Percentiles rank a stretch among this genome's conserved stretches.
phyloP scores from a whole-genome alignment of 2,329 filamentous ascomycete species.

The Colletotrichum camelliae region DNA sequence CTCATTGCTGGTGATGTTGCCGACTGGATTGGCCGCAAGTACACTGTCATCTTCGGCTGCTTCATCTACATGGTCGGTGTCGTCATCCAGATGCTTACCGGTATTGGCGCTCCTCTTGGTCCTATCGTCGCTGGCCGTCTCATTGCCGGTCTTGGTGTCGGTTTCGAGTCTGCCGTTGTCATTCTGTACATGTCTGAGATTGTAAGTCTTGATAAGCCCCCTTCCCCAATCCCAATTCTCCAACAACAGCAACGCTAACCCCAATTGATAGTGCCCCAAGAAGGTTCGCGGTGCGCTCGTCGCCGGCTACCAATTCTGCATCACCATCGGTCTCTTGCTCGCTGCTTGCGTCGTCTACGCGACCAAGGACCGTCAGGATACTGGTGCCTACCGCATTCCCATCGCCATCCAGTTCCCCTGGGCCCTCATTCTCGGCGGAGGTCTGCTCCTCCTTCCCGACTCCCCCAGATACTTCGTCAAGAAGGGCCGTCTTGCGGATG shows the following conservation, averaged over 20 bases:
- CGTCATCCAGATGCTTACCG: conserved; percentile 67
- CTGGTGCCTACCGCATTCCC: conserved; percentile 78
- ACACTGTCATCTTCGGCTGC: conserved; percentile 75
- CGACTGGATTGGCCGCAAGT: conserved; percentile 76
- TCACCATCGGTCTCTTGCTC: conserved; percentile 79
- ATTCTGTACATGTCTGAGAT: conserved; percentile 91
- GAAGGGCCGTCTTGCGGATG: conserved; percentile 71
- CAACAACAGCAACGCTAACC: not conserved
- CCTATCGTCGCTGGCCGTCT: conserved; percentile 76
- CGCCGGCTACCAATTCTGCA: conserved; percentile 84
- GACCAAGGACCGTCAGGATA: conserved; percentile 66
- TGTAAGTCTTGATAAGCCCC: conserved; percentile 38
- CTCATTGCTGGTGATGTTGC: conserved; percentile 79
- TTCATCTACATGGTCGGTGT: conserved; percentile 73
- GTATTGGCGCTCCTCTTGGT: conserved; percentile 52
- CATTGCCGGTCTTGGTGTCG: conserved; percentile 78
- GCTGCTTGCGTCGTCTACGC: conserved; percentile 78
- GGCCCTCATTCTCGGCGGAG: conserved; percentile 75
- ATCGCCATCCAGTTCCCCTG: conserved; percentile 82
- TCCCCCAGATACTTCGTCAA: conserved; percentile 88
- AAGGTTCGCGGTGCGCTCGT: conserved; percentile 81
- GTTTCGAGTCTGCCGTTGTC: conserved; percentile 80
- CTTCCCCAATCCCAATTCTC: not conserved
- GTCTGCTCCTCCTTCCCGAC: conserved; percentile 80
- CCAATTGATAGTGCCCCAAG: conserved; percentile 52